phyloP scores from a whole-genome alignment of 805 yeast genomes.

The Kuraishia hungarica region DNA sequence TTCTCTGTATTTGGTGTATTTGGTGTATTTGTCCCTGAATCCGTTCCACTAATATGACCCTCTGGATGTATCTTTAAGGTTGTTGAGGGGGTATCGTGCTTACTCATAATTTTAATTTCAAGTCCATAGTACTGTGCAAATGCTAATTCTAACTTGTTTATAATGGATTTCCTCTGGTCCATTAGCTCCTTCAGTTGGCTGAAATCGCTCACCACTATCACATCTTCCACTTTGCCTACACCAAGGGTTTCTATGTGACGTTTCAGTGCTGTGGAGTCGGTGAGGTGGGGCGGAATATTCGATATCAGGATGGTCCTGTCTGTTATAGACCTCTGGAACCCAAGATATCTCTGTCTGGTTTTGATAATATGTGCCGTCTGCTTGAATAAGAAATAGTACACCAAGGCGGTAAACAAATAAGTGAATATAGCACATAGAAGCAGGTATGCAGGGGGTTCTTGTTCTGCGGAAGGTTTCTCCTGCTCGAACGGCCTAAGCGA shows the following conservation, averaged over 20 bases:
- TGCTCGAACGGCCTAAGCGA: constrained; percentile 25
- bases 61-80: constrained; percentile 15
- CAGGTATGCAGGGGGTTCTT: constrained; percentile 23
- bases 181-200: constrained; percentile 30
- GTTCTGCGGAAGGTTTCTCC: constrained; percentile 1
- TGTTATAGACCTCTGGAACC: constrained; percentile 50
- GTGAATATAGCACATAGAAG: constrained; percentile 51
- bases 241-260: constrained; percentile 45
- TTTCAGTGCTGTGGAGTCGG: constrained; percentile 33
- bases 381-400: constrained; percentile 33
- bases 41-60: background rate
- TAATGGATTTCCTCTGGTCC: constrained; percentile 20
- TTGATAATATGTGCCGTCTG: constrained; percentile 41
- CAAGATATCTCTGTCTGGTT: constrained; percentile 48
- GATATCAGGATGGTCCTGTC: constrained; percentile 50
- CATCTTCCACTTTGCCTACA: constrained; percentile 44
- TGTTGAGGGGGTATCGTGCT: constrained; percentile 16
- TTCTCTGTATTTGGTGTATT: background rate
- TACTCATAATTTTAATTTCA: constrained; percentile 23
- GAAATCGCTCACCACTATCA: constrained; percentile 35
- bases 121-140: constrained; percentile 35
- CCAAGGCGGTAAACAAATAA: constrained; percentile 40
- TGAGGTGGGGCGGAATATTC: constrained; percentile 41
- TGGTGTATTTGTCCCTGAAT: background rate
- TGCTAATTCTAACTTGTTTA: constrained; percentile 28